Evolutionary conservation across 345 rosid genomes (phyloP).

Genomic region (Eucalyptus curtisii): DNA sequence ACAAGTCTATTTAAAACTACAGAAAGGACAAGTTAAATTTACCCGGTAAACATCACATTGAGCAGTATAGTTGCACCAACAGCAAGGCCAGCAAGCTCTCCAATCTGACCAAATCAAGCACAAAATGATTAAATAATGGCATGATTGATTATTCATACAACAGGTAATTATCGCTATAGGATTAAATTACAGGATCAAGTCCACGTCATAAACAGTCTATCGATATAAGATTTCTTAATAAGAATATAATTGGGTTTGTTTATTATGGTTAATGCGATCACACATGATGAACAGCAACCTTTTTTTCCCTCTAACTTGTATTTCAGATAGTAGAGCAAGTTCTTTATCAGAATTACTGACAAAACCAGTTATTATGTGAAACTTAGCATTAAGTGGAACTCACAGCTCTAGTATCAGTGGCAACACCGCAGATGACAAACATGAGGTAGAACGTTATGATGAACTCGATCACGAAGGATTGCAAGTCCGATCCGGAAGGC

Average conservation of each 20-base stretch:
- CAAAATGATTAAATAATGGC: not conserved
- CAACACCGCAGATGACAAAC: constrained; percentile 82
- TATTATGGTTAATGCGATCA: not conserved
- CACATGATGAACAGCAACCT: not conserved
- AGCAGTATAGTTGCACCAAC: constrained; percentile 80
- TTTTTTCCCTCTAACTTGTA: not conserved
- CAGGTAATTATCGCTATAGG: not conserved
- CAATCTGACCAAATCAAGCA: constrained; percentile 34
- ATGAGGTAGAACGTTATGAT: constrained; percentile 91
- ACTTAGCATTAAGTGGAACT: not conserved
- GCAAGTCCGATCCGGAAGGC: constrained; percentile 59
- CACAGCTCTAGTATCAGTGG: constrained; percentile 92
- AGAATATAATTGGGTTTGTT: not conserved
- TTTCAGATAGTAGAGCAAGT: not conserved
- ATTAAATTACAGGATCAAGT: not conserved
- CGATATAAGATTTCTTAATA: not conserved
- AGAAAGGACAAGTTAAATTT: not conserved
- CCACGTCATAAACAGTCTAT: not conserved
- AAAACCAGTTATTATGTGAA: not conserved
- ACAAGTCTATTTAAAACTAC: not conserved
- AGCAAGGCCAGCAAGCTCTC: constrained; percentile 93
- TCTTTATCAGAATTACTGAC: not conserved
- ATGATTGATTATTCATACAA: not conserved
- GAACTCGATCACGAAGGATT: constrained; percentile 78
- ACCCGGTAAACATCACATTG: constrained; percentile 90